Conservation (phyloP, 192 early-diverging fungal genomes). For the Backusella macrospora region DNA sequence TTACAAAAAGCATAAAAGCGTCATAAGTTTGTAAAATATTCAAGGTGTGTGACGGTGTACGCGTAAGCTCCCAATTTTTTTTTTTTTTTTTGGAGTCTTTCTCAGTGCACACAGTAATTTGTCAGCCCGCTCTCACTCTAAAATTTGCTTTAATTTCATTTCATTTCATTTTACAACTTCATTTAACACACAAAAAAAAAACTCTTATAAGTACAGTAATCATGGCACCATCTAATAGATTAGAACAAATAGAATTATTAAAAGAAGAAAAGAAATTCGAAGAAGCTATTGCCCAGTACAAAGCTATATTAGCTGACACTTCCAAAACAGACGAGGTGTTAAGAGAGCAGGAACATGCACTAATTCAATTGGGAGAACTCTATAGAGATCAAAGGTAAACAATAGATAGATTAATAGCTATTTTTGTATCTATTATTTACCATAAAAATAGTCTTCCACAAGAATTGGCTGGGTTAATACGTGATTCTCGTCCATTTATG, state of each 20-base stretch:
- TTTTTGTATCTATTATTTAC: background rate
- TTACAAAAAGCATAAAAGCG: conserved; percentile 4
- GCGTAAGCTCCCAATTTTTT: background rate
- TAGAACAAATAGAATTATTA: conserved; percentile 55
- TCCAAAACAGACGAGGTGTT: conserved; percentile 47
- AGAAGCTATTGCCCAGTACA: conserved; percentile 66
- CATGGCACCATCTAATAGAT: conserved; percentile 14
- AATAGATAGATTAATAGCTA: background rate
- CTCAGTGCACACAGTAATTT: background rate
- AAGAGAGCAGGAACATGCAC: conserved; percentile 64
- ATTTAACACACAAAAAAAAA: background rate
- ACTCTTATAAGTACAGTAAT: background rate
- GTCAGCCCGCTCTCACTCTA: background rate
- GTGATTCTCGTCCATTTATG: conserved; percentile 77
- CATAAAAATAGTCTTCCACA: conserved; percentile 60
- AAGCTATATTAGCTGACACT: conserved; percentile 53
- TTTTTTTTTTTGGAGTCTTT: background rate
- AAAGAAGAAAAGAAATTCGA: conserved; percentile 57
- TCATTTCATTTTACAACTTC: background rate
- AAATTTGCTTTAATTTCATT: background rate
- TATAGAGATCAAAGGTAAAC: conserved; percentile 68
- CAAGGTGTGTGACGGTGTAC: conserved; percentile 8
- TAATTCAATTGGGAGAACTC: conserved; percentile 74
- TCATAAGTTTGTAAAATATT: conserved; percentile 4
- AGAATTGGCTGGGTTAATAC: conserved; percentile 80